Base-by-base conservation (phyloP, 768 basidiomycete species). In the Candolleomyces efflorescens region DNA sequence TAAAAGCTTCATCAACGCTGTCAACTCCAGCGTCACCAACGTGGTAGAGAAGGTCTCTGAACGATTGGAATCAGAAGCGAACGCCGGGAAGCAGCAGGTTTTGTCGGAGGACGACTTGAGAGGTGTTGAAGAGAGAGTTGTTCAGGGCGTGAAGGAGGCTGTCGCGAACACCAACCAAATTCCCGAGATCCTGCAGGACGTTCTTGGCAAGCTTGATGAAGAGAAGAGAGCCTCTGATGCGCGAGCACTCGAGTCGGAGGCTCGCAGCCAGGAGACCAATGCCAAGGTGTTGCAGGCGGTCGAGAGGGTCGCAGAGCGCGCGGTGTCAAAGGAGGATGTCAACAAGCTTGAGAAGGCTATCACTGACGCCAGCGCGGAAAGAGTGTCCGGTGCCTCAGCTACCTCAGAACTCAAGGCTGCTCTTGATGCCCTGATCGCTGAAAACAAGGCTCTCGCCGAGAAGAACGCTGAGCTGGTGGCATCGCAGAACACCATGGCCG, bases 1-100 rank as follows among this genome's bases (percentile, higher is more conserved):
- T 69, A 85, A 86, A 65, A 69, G 80, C 5, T 81, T 88, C 64
- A 88, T 84, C 17, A 87, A 90, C 39, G 70, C 72, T 3, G 68
- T 91, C 46, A 76, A 82, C 1, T 67, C 70, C 24, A 86, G 77
- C 61, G 77, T 92, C 5, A 69, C 75, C 1, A 84, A 89, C 49
- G 72, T 78, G 37, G 70, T 91, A 0, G 71, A 75, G 2, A 72
- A 68, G 22, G 54, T 69, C 36, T 39, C 70, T 43, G 62, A 68
- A 15, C 60, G 60, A 9, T n/a, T 46, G 17, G 47, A 58, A 22
- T 48, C 46, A 15, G 48, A 55, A 20, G 17, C 32, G 15, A 37
- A 27, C 2, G 20, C 50, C 15, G 54, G 37, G 47, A 44, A 23
- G 12, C 44, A 54, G 23, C 55, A 52, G 55, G 60, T 24, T 39